phyloP scores from a whole-genome alignment of 306 rosid genomes.

The Parietaria judaica region DNA sequence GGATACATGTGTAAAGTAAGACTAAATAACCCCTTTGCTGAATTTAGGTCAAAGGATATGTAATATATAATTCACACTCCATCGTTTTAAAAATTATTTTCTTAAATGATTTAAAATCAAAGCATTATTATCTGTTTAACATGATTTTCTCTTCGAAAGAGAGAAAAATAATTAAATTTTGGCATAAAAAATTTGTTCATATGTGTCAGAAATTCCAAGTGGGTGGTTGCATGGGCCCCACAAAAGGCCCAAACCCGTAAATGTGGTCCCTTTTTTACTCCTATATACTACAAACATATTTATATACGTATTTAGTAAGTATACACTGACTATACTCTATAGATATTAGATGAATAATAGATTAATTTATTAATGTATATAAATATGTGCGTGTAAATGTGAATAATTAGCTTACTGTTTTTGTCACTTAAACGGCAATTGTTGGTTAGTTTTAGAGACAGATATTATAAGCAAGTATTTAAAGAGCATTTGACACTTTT shows the following conservation, averaged over 20 bases:
- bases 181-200: not conserved
- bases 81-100: no score
- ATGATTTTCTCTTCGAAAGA: no score
- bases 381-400: not conserved
- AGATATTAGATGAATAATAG: no score
- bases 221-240: conserved; percentile 14
- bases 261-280: conserved; percentile 3
- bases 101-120: no score
- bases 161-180: not conserved
- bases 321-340: no score
- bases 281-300: not conserved
- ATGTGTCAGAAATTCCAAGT: conserved; percentile 28
- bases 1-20: no score
- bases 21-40: no score
- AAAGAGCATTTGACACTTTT: not conserved
- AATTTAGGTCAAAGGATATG: no score
- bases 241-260: not conserved
- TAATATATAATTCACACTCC: no score
- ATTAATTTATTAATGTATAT: not conserved
- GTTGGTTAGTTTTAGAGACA: not conserved
- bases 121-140: no score
- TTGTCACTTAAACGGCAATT: not conserved
- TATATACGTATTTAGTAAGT: not conserved
- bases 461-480: not conserved
- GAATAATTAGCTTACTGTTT: not conserved